phyloP scores from a whole-genome alignment of 306 rosid genomes.

The Luffa acutangula region DNA sequence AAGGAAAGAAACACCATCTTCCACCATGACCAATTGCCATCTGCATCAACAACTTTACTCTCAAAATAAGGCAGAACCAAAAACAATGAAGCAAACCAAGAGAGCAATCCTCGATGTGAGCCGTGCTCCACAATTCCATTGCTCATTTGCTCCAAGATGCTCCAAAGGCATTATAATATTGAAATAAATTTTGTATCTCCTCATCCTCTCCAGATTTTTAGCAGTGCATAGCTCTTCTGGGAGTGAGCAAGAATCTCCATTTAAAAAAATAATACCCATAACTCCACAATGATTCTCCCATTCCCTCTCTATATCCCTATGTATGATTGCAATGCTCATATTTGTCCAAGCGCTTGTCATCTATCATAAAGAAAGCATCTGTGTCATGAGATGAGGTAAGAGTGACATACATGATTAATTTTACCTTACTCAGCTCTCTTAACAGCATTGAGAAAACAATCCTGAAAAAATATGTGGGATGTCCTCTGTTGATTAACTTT shows the following conservation, averaged over 20 bases:
- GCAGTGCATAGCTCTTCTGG: constrained; percentile 94
- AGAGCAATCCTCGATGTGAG: constrained; percentile 99
- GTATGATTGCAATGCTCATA: constrained; percentile 99
- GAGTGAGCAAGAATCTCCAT: constrained; percentile 97
- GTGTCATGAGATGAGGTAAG: constrained; percentile 82
- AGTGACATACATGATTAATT: constrained; percentile 50
- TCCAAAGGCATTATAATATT: constrained; percentile 86
- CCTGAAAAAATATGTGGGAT: constrained; percentile 29
- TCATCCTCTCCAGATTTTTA: constrained; percentile 88
- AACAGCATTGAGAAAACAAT: constrained; percentile 37
- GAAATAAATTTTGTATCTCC: constrained; percentile 79
- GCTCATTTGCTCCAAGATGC: constrained; percentile 99
- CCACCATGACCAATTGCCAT: constrained; percentile 29
- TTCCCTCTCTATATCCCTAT: constrained; percentile 99
- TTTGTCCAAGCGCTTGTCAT: constrained; percentile 98
- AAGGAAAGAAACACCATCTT: constrained; percentile 14
- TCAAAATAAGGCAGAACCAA: constrained; percentile 56
- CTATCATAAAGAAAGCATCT: constrained; percentile 99
- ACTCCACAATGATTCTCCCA: constrained; percentile 99
- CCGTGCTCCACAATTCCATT: constrained; percentile 99
- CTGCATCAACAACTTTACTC: constrained; percentile 36
- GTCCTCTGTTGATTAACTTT: constrained; percentile 22
- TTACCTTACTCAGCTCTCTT: constrained; percentile 77
- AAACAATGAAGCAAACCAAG: constrained; percentile 99
- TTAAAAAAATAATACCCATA: constrained; percentile 71